Evolutionary conservation across 768 basidiomycete genomes (phyloP), one percentile per base, ranked within the genome.

Genomic region (Tylopilus rubrobrunneus): DNA sequence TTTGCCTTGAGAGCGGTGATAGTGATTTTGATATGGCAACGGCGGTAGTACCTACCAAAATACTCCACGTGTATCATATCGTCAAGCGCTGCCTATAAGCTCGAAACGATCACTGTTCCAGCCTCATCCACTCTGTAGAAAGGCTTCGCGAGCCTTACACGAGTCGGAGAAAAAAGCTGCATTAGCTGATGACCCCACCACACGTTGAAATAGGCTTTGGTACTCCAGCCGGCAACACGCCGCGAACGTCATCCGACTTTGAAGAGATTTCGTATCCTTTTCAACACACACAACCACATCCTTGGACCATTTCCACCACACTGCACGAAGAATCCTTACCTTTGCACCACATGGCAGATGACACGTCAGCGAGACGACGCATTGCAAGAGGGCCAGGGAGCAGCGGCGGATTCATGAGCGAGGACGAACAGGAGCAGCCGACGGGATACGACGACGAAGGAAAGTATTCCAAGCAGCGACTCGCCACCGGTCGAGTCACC

Each of bases 141-240:
- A 37, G 27, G 31, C 48, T 52, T 44, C 19, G 25, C 37, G 50
- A 55, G 61, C 40, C 59, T 52, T 31, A 14, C 33, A 42, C 48
- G 53, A 54, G 48, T 51, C 23, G 51, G 56, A 48, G 36, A 53
- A 37, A 52, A 56, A 54, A 43, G 23, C 49, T 41, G 31, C 25
- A 14, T 49, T 56, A 70, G 76, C 76, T 72, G 69, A 84, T 85
- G 82, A 76, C 74, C 73, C 82, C 83, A 52, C 61, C 81, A 64
- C 82, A 86, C 67, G 77, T 89, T 60, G 78, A 84, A 64, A 78
- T 91, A 58, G 83, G 88, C 67, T 80, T 91, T 70, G 85, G 83
- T 66, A 72, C 80, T 56, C 76, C 78, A 55, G 74, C 76, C 59
- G 78, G 79, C 62, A 70, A 71, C 50, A 71, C 77, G 42, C 69